phyloP scores from a whole-genome alignment of 2,329 filamentous ascomycete genomes.

The Colletotrichum zoysiae region DNA sequence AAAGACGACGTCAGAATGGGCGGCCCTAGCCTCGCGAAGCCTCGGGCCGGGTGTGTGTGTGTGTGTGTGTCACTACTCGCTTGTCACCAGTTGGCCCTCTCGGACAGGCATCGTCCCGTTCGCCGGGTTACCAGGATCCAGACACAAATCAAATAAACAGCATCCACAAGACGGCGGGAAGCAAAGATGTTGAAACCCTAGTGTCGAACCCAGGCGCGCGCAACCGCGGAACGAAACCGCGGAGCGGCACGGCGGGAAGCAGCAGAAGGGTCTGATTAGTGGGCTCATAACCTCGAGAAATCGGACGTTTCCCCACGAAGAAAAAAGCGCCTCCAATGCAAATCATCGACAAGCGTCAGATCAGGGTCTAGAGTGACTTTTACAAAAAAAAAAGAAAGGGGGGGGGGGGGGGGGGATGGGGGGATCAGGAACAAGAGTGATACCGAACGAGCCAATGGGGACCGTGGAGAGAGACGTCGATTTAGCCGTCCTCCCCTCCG shows the following conservation, averaged over 20 bases:
- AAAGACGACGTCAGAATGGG: neutral
- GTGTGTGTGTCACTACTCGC: neutral
- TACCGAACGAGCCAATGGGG: neutral
- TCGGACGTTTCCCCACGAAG: neutral
- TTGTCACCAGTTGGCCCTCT: neutral
- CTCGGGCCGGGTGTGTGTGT: neutral
- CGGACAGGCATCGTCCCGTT: conserved; percentile 1
- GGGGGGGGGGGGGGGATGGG: neutral
- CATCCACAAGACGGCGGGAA: neutral
- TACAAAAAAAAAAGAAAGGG: neutral
- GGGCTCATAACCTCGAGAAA: neutral
- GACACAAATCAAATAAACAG: neutral
- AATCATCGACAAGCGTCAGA: neutral
- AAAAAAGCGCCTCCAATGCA: neutral
- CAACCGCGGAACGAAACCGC: neutral
- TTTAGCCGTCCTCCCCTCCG: neutral
- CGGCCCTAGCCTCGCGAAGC: neutral
- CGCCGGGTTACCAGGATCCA: no score
- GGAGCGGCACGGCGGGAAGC: neutral
- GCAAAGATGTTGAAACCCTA: neutral
- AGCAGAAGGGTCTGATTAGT: neutral
- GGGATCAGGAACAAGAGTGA: neutral
- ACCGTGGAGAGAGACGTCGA: neutral
- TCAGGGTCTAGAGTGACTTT: neutral
- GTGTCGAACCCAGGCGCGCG: neutral